Percentiles rank a stretch among this genome's conserved stretches.
Evolutionary conservation across 441 rosid genomes (phyloP).

Genomic region (Metrosideros polymorpha): DNA sequence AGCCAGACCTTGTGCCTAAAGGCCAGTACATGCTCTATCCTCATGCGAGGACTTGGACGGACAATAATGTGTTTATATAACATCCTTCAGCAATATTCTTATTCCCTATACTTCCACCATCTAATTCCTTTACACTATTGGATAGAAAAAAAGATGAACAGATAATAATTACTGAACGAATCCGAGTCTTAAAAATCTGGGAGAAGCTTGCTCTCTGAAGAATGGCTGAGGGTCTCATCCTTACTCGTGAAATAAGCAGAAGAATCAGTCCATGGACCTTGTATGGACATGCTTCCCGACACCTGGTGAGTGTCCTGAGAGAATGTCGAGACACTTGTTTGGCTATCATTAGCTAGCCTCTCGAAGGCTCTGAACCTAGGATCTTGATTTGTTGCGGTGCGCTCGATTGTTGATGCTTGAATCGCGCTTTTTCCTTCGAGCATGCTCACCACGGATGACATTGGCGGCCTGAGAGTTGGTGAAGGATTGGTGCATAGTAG

Average conservation of each 20-base stretch:
- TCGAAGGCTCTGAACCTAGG: constrained; percentile 53
- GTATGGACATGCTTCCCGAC: constrained; percentile 24
- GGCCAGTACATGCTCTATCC: background rate
- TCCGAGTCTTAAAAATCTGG: background rate
- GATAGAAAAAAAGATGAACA: background rate
- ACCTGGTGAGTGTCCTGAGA: constrained; percentile 14
- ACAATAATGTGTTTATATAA: no score
- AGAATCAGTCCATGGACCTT: constrained; percentile 44
- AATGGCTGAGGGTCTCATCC: constrained; percentile 6
- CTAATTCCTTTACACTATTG: background rate
- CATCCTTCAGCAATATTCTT: background rate
- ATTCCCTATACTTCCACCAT: background rate
- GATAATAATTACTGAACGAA: background rate
- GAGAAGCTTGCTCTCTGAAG: constrained; percentile 18
- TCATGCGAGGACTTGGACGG: no score
- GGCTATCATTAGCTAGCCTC: constrained; percentile 36
- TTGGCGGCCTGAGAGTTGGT: constrained; percentile 44
- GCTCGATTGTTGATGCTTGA: constrained; percentile 46
- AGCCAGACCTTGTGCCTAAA: background rate
- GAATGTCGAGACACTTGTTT: constrained; percentile 18
- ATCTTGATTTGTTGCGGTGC: constrained; percentile 17
- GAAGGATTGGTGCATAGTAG: constrained; percentile 44
- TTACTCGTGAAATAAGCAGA: constrained; percentile 20
- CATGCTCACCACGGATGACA: constrained; percentile 58
- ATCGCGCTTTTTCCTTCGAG: constrained; percentile 37